phyloP scores from a whole-genome alignment of 192 early-diverging fungal species.

The Geranomyces michiganensis region DNA sequence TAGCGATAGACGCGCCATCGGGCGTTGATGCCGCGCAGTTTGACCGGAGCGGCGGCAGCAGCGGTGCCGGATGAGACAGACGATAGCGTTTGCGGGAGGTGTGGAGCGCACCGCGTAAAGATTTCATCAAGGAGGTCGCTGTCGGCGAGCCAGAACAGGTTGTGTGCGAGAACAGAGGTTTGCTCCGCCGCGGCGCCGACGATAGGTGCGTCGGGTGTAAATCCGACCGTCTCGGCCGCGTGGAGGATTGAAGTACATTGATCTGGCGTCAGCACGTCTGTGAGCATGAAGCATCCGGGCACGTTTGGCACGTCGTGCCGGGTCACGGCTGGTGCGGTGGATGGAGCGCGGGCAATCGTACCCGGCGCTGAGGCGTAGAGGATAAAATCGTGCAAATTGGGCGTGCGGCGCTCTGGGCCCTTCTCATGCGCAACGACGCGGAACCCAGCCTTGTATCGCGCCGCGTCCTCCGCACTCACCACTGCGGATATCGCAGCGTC shows the following conservation, averaged over 20 bases:
- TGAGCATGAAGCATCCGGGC: constrained; percentile 60
- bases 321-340: constrained; percentile 39
- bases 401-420: constrained; percentile 60
- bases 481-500: neutral
- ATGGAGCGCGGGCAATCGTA: constrained; percentile 47
- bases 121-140: constrained; percentile 53
- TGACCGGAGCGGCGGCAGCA: neutral
- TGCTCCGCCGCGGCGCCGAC: constrained; percentile 52
- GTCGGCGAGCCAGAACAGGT: constrained; percentile 73
- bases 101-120: constrained; percentile 47
- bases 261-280: constrained; percentile 52
- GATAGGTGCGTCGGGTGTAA: constrained; percentile 65
- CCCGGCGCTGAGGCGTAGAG: constrained; percentile 60
- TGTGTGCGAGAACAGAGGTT: constrained; percentile 62
- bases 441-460: constrained; percentile 36
- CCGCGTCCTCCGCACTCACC: neutral
- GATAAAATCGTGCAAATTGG: constrained; percentile 61
- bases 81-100: constrained; percentile 45
- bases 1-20: constrained; percentile 70
- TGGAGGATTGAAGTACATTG: constrained; percentile 63
- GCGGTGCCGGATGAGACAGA: neutral
- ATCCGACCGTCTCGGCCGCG: constrained; percentile 63
- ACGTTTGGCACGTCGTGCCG: constrained; percentile 57
- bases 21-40: constrained; percentile 59
- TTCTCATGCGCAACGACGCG: constrained; percentile 56